Evolutionary conservation across 371 early-diverging fungal genomes (phyloP).

Genomic region (Homolaphlyctis polyrhiza): DNA sequence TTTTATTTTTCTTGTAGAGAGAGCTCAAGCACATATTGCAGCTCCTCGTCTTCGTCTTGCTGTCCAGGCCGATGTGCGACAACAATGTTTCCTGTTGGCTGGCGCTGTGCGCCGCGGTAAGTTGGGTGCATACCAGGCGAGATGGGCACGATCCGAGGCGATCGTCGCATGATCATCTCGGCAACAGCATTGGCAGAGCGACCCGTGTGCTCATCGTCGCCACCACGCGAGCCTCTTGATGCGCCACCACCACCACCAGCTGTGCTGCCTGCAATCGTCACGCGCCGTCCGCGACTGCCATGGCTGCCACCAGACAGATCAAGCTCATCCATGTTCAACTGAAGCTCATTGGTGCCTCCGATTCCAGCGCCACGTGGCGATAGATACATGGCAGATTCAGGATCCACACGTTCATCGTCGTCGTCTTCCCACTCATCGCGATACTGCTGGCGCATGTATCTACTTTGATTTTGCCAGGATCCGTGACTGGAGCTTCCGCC

Average conservation of each 20-base stretch:
- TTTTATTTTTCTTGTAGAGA: constrained; percentile 15
- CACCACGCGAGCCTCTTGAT: not conserved
- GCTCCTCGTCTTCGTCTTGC: constrained; percentile 23
- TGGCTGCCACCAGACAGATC: too few species aligned
- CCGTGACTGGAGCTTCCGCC: constrained; percentile 4
- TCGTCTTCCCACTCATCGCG: constrained; percentile 21
- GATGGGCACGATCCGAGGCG: constrained; percentile 3
- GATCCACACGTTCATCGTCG: constrained; percentile 2
- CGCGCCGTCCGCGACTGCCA: too few species aligned
- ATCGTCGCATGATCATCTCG: not conserved
- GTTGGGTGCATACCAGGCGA: not conserved
- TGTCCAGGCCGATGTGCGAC: constrained; percentile 9
- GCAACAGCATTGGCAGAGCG: constrained; percentile 3
- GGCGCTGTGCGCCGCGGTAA: not conserved
- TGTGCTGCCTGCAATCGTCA: not conserved
- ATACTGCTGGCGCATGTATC: not conserved
- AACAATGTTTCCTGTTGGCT: constrained; percentile 7
- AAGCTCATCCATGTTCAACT: not conserved
- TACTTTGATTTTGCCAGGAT: too few species aligned
- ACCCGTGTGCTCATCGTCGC: constrained; percentile 7
- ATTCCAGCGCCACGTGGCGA: constrained; percentile 1
- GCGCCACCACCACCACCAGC: not conserved
- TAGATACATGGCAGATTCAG: not conserved
- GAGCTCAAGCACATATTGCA: constrained; percentile 27
- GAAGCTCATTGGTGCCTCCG: constrained; percentile 5